Conservation (phyloP, 2,329 filamentous ascomycete genomes). For the Fusarium citri region DNA sequence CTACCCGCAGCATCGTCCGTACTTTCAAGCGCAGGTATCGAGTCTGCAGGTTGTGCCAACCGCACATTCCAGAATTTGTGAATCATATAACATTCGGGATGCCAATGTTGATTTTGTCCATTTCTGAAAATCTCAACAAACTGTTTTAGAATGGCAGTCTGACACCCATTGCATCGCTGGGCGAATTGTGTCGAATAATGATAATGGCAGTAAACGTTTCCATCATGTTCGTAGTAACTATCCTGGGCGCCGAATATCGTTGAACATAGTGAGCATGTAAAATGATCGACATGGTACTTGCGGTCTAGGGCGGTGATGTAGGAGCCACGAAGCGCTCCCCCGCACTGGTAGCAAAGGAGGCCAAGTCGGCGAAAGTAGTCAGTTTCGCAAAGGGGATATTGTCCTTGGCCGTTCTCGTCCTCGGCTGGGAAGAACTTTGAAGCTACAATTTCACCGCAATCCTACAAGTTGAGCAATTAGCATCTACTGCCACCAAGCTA, state of each 20-base stretch:
- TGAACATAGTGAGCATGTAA: slow-evolving; percentile 95
- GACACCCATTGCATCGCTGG: slow-evolving; percentile 94
- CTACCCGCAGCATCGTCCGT: slow-evolving; percentile 71
- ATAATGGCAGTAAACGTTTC: slow-evolving; percentile 97
- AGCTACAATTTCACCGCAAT: slow-evolving; percentile 95
- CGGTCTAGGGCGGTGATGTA: slow-evolving; percentile 98
- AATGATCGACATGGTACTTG: slow-evolving; percentile 99
- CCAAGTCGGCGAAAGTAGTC: slow-evolving; percentile 96
- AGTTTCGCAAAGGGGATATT: slow-evolving; percentile 96
- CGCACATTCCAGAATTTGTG: slow-evolving; percentile 99
- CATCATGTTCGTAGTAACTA: slow-evolving; percentile 98
- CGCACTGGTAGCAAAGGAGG: slow-evolving; percentile 90
- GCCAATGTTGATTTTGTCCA: slow-evolving; percentile 98
- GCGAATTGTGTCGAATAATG: slow-evolving; percentile 99
- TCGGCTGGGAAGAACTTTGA: slow-evolving; percentile 99
- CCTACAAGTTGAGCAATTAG: slow-evolving; percentile 64
- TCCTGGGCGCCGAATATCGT: slow-evolving; percentile 99
- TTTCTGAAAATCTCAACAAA: slow-evolving; percentile 99
- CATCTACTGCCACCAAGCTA: slow-evolving; percentile 4
- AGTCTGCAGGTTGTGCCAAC: slow-evolving; percentile 71
- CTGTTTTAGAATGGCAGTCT: slow-evolving; percentile 97
- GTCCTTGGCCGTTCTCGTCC: slow-evolving; percentile 83
- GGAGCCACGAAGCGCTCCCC: slow-evolving; percentile 90
- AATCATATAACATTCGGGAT: slow-evolving; percentile 99
- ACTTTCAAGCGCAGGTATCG: slow-evolving; percentile 56